Percentiles rank a stretch among this genome's conserved stretches.
Conservation (phyloP, 495 filamentous ascomycete genomes). For the Aspergillus bertholletiae region DNA sequence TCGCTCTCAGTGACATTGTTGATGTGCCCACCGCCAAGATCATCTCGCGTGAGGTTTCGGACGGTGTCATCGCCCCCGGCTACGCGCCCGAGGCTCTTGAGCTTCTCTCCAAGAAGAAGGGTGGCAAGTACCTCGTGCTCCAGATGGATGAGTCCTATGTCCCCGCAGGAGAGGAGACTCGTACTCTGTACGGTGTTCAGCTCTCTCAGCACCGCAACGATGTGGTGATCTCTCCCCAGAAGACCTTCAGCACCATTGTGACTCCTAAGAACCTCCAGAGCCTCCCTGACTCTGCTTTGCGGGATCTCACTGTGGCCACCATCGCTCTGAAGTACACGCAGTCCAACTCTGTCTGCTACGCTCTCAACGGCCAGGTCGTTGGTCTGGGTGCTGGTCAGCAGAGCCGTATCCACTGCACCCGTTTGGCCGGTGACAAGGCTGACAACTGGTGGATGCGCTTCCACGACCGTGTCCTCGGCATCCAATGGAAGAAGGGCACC, state of each 20-base stretch:
- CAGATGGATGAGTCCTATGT: constrained; percentile 88
- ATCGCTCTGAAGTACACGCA: constrained; percentile 98
- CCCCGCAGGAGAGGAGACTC: constrained; percentile 68
- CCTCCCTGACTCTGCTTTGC: constrained; percentile 75
- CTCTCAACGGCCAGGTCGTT: constrained; percentile 88
- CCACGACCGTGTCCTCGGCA: constrained; percentile 76
- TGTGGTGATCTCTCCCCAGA: constrained; percentile 72
- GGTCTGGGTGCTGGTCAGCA: constrained; percentile 96
- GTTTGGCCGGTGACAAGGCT: constrained; percentile 96
- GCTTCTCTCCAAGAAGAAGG: constrained; percentile 97
- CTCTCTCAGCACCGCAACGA: constrained; percentile 91
- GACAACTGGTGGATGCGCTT: constrained; percentile 99
- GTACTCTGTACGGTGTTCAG: constrained; percentile 84
- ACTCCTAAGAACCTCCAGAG: constrained; percentile 70
- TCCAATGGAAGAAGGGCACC: constrained; percentile 95
- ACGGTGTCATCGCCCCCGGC: constrained; percentile 88
- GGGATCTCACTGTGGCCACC: constrained; percentile 92
- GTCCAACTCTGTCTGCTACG: constrained; percentile 98
- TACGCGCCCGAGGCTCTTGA: constrained; percentile 81
- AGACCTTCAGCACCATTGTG: constrained; percentile 79
- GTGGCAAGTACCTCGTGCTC: constrained; percentile 91
- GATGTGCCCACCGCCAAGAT: constrained; percentile 92
- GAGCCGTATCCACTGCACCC: constrained; percentile 96
- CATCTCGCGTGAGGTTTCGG: constrained; percentile 94
- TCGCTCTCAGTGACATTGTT: constrained; percentile 85